Conservation (phyloP, 2,329 filamentous ascomycete species). For the Sordariomycetes sp. region DNA sequence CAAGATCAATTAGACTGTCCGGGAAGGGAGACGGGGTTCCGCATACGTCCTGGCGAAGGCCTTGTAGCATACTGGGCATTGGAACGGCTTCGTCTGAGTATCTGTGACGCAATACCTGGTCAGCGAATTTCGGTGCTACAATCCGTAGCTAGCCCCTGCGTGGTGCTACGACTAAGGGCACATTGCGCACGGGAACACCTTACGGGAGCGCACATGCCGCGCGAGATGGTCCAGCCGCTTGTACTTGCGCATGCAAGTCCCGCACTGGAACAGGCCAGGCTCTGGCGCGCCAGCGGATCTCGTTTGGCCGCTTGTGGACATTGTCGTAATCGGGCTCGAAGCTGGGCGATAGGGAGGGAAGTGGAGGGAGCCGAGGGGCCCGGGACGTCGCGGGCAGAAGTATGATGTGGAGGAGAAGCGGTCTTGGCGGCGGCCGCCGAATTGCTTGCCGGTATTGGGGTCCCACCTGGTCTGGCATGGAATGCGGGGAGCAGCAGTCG, state of each 20-base stretch:
- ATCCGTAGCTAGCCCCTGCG: neutral
- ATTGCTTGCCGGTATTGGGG: neutral
- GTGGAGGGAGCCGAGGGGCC: neutral
- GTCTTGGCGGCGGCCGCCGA: neutral
- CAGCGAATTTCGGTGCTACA: neutral
- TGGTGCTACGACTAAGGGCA: neutral
- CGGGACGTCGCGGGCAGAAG: neutral
- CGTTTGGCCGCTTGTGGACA: neutral
- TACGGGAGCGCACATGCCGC: slow-evolving; percentile 32
- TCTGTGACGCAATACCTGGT: slow-evolving; percentile 13
- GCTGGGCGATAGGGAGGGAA: neutral
- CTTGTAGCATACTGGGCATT: slow-evolving; percentile 39
- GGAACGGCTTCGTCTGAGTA: slow-evolving; percentile 38
- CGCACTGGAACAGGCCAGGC: slow-evolving; percentile 14
- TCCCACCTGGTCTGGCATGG: neutral
- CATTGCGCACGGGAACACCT: neutral
- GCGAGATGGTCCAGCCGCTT: slow-evolving; percentile 44
- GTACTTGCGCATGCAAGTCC: slow-evolving; percentile 34
- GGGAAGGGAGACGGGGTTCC: neutral
- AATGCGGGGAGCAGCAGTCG: neutral
- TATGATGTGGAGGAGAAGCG: neutral
- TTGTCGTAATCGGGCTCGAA: neutral
- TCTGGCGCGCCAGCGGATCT: neutral
- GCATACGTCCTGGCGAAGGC: slow-evolving; percentile 37
- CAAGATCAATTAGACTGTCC: neutral